Evolutionary conservation across 192 early-diverging fungal genomes (phyloP).

Genomic region (Coemansia sp.): DNA sequence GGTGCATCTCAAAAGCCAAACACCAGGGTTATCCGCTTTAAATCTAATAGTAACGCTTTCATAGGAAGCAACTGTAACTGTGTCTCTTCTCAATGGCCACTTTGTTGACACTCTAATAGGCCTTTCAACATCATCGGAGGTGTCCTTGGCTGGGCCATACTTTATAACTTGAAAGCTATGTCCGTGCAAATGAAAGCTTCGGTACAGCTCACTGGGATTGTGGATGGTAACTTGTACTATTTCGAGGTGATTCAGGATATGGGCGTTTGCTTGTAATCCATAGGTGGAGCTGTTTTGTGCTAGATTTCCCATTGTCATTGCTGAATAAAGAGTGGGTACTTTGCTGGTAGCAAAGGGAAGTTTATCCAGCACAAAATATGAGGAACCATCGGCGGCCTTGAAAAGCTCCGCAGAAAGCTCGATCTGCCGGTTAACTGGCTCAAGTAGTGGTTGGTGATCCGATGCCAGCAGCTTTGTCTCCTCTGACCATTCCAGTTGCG

Average conservation of each 20-base stretch:
- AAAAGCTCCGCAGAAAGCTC: neutral
- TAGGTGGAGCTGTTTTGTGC: conserved; percentile 8
- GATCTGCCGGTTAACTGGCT: neutral
- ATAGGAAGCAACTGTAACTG: neutral
- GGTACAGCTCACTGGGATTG: neutral
- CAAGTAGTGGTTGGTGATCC: neutral
- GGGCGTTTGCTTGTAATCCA: conserved; percentile 11
- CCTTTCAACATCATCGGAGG: neutral
- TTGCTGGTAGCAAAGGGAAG: conserved; percentile 1
- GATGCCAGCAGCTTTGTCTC: neutral
- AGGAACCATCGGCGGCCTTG: neutral
- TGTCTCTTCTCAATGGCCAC: neutral
- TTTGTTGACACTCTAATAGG: neutral
- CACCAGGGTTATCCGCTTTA: neutral
- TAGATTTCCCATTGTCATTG: conserved; percentile 11
- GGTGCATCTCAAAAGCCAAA: neutral
- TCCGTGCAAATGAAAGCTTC: neutral
- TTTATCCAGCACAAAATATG: neutral
- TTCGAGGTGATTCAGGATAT: neutral
- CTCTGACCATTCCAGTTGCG: neutral
- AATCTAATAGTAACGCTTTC: neutral
- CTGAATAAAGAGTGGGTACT: conserved; percentile 19
- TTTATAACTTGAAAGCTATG: neutral
- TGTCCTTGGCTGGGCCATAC: neutral
- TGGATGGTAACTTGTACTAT: neutral